Evolutionary conservation across 2,329 filamentous ascomycete species (phyloP).

Genomic region (Aspergillus sp.): DNA sequence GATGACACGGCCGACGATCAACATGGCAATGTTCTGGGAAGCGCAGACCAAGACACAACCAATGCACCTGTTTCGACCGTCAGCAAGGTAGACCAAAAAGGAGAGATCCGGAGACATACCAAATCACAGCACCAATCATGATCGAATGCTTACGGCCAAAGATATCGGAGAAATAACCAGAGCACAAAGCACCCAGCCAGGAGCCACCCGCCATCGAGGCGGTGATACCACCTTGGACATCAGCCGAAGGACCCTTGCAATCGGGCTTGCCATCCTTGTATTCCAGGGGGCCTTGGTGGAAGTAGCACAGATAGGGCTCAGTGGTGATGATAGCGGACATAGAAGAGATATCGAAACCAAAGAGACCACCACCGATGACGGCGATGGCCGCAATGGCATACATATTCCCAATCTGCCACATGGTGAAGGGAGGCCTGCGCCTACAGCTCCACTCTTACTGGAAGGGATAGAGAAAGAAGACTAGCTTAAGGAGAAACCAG

Average conservation of each 20-base stretch:
- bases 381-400: slow-evolving; percentile 59
- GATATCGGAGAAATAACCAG: slow-evolving; percentile 54
- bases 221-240: slow-evolving; percentile 67
- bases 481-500: neutral
- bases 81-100: neutral
- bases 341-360: slow-evolving; percentile 75
- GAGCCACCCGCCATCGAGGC: slow-evolving; percentile 73
- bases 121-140: slow-evolving; percentile 51
- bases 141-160: slow-evolving; percentile 55
- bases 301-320: slow-evolving; percentile 68
- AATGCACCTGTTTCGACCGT: slow-evolving; percentile 40
- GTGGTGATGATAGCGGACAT: slow-evolving; percentile 69
- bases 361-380: slow-evolving; percentile 65
- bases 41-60: slow-evolving; percentile 61
- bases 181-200: slow-evolving; percentile 59
- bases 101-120: slow-evolving; percentile 30
- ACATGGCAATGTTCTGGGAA: slow-evolving; percentile 65
- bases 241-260: slow-evolving; percentile 44
- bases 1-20: slow-evolving; percentile 68
- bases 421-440: slow-evolving; percentile 16
- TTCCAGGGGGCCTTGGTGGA: slow-evolving; percentile 52
- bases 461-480: neutral
- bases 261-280: slow-evolving; percentile 26
- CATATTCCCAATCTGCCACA: slow-evolving; percentile 51
- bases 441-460: slow-evolving; percentile 4